A percentile compares a stretch with the other conserved stretches of the same genome.
Conservation (phyloP, 805 yeast species). For the Ogataea pini region DNA sequence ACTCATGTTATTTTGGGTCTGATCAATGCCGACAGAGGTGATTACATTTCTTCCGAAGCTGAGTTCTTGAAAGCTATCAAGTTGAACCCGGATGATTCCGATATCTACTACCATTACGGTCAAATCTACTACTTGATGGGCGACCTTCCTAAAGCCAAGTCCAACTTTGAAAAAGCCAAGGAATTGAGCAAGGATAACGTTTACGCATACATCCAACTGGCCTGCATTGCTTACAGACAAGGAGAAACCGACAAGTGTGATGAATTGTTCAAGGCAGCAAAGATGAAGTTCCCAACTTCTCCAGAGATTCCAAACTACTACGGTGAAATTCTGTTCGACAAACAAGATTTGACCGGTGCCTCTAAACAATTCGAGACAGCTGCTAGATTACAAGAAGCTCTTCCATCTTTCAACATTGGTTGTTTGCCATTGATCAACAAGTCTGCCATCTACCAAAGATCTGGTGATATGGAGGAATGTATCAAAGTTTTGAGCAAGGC, state of each 20-base stretch:
- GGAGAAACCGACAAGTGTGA: constrained; percentile 62
- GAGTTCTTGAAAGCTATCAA: constrained; percentile 74
- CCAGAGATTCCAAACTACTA: constrained; percentile 94
- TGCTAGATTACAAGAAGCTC: constrained; percentile 72
- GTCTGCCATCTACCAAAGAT: constrained; percentile 69
- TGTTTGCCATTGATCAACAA: constrained; percentile 88
- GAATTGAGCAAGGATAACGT: constrained; percentile 73
- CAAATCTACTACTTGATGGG: constrained; percentile 84
- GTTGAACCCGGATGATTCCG: constrained; percentile 71
- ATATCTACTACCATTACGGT: constrained; percentile 90
- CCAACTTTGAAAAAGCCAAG: constrained; percentile 74
- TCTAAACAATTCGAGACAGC: constrained; percentile 83
- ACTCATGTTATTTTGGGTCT: constrained; percentile 81
- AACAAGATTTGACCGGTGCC: constrained; percentile 71
- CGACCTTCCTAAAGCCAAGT: constrained; percentile 70
- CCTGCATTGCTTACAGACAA: constrained; percentile 85
- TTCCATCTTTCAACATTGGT: constrained; percentile 74
- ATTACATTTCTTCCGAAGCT: constrained; percentile 55
- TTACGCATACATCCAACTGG: constrained; percentile 87
- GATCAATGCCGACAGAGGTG: constrained; percentile 77
- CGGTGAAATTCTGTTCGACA: constrained; percentile 90
- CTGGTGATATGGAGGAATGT: constrained; percentile 57
- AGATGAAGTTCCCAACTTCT: constrained; percentile 74
- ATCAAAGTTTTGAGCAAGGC: constrained; percentile 71
- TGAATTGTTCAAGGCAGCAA: constrained; percentile 64